phyloP scores from a whole-genome alignment of 2,329 filamentous ascomycete genomes.

The Aspergillus fumigatus region DNA sequence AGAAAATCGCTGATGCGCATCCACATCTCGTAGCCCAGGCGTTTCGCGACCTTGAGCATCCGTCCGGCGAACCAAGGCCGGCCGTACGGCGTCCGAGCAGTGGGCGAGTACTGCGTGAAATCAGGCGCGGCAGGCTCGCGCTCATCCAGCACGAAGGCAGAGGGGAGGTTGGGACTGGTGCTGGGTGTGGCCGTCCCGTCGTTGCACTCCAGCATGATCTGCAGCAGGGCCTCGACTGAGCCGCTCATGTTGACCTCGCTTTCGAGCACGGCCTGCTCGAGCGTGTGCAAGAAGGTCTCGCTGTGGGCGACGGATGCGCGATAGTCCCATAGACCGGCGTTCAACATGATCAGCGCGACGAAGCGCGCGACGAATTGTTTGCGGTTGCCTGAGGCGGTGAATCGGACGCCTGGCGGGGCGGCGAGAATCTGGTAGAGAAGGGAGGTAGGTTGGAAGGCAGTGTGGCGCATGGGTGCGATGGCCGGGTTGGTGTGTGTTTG shows the following conservation, averaged over 20 bases:
- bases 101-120: constrained; percentile 26
- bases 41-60: constrained; percentile 39
- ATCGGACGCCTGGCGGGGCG: constrained; percentile 29
- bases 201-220: constrained; percentile 36
- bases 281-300: constrained; percentile 30
- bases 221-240: constrained; percentile 37
- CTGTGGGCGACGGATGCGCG: constrained; percentile 25
- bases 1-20: constrained; percentile 33
- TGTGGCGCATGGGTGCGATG: constrained; percentile 20
- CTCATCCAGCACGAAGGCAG: neutral
- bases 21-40: constrained; percentile 31
- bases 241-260: constrained; percentile 35
- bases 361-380: constrained; percentile 37
- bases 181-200: constrained; percentile 16
- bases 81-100: constrained; percentile 21
- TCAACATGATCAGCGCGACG: constrained; percentile 34
- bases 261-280: constrained; percentile 28
- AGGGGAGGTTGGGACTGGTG: neutral
- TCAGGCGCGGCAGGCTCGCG: constrained; percentile 12
- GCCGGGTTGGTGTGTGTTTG: constrained; percentile 12
- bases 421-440: constrained; percentile 30
- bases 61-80: constrained; percentile 38
- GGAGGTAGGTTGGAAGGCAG: constrained; percentile 27
- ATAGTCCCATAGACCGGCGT: constrained; percentile 39
- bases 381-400: constrained; percentile 32